Evolutionary conservation across 1,284 basidiomycete species (phyloP).

Genomic region (Malassezia psittaci): DNA sequence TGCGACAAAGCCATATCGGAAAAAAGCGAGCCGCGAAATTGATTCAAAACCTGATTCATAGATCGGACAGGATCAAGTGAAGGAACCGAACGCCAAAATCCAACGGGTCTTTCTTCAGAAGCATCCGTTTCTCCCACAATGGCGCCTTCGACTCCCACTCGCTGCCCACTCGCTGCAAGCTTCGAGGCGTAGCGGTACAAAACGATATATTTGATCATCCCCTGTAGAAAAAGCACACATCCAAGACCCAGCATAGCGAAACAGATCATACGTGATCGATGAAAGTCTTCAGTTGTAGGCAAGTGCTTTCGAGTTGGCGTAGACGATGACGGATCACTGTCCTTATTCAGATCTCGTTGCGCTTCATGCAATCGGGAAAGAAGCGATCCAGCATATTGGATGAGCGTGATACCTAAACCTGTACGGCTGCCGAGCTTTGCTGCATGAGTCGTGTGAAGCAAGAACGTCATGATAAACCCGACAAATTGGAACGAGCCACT

Average conservation of each 20-base stretch:
- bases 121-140: background rate
- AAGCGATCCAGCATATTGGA: slow-evolving; percentile 52
- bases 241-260: background rate
- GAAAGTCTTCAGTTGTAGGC: background rate
- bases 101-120: background rate
- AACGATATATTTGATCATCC: background rate
- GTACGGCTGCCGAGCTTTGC: slow-evolving; percentile 87
- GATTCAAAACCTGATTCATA: background rate
- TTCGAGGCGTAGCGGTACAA: slow-evolving; percentile 1
- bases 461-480: slow-evolving; percentile 47
- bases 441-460: slow-evolving; percentile 63
- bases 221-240: background rate
- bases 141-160: background rate
- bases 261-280: background rate
- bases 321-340: background rate
- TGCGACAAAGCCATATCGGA: background rate
- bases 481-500: slow-evolving; percentile 95
- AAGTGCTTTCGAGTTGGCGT: background rate
- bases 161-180: background rate
- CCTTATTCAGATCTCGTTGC: background rate
- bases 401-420: slow-evolving; percentile 84
- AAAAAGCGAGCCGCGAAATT: background rate
- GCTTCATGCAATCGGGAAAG: background rate
- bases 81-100: background rate
- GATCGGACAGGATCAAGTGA: background rate